phyloP scores from a whole-genome alignment of 306 rosid genomes.

The Morella rubra region DNA sequence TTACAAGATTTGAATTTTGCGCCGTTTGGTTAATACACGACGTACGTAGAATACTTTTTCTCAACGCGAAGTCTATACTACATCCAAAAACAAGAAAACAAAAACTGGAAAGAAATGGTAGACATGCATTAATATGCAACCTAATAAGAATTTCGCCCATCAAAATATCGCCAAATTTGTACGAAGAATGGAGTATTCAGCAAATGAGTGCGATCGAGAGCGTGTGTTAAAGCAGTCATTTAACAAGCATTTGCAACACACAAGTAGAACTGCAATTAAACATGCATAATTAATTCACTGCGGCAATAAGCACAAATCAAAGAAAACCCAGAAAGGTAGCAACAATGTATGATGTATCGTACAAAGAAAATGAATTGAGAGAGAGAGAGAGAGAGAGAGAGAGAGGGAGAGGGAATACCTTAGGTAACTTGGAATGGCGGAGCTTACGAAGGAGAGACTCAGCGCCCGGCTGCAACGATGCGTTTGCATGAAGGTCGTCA shows the following conservation, averaged over 20 bases:
- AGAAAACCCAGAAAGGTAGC: not conserved
- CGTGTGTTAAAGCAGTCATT: not conserved
- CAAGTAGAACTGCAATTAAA: not conserved
- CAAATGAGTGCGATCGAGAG: not conserved
- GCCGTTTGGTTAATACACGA: not conserved
- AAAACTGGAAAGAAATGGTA: not conserved
- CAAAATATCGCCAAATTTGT: not conserved
- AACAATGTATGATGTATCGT: not conserved
- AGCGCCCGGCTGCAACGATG: slow-evolving; percentile 32
- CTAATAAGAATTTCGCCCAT: not conserved
- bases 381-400: not conserved
- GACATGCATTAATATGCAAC: not conserved
- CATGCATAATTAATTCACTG: not conserved
- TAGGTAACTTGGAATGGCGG: slow-evolving; percentile 43
- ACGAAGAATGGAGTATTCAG: not conserved
- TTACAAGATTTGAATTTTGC: not conserved
- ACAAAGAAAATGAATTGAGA: not conserved
- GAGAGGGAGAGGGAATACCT: slow-evolving; percentile 25
- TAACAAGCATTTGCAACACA: not conserved
- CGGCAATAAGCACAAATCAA: not conserved
- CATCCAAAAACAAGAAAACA: not conserved
- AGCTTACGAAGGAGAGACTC: slow-evolving; percentile 61
- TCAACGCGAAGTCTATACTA: not conserved
- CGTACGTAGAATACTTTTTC: not conserved
- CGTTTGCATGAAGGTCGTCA: slow-evolving; percentile 3